A percentile compares a stretch with the other conserved stretches of the same genome.
Conservation (phyloP, 257 asterid species). For the Ilex asprella region DNA sequence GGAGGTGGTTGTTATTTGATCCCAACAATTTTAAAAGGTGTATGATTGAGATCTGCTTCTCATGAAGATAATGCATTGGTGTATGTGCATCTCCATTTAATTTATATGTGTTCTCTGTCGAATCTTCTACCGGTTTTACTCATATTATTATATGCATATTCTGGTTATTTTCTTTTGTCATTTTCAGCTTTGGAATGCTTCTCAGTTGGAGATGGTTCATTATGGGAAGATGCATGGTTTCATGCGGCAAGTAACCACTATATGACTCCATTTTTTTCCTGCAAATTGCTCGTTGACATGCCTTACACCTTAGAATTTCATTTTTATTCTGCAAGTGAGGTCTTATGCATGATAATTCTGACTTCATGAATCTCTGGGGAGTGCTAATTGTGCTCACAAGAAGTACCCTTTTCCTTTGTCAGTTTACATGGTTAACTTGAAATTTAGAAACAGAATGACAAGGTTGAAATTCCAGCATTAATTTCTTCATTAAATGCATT, state of each 20-base stretch:
- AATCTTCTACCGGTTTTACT: constrained; percentile 1
- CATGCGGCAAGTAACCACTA: constrained; percentile 64
- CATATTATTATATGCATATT: background rate
- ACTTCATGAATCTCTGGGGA: no score
- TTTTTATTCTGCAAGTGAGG: background rate
- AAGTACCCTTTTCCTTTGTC: no score
- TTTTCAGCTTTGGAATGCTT: constrained; percentile 96
- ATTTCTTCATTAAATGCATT: no score
- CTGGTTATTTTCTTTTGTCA: no score
- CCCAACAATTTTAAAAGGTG: background rate
- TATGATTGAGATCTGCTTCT: background rate
- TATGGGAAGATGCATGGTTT: constrained; percentile 97
- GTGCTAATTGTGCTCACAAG: no score
- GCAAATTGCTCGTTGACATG: background rate
- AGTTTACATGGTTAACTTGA: no score
- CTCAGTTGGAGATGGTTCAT: constrained; percentile 90
- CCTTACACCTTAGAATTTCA: background rate
- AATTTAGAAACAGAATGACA: no score
- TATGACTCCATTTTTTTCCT: background rate
- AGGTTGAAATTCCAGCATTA: no score
- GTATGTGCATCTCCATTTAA: background rate
- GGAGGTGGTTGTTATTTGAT: background rate
- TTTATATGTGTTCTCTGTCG: background rate
- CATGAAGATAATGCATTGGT: background rate
- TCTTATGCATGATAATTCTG: no score